A percentile compares a stretch with the other conserved stretches of the same genome.
phyloP scores from a whole-genome alignment of 495 filamentous ascomycete genomes.

The Immersiella caudata region DNA sequence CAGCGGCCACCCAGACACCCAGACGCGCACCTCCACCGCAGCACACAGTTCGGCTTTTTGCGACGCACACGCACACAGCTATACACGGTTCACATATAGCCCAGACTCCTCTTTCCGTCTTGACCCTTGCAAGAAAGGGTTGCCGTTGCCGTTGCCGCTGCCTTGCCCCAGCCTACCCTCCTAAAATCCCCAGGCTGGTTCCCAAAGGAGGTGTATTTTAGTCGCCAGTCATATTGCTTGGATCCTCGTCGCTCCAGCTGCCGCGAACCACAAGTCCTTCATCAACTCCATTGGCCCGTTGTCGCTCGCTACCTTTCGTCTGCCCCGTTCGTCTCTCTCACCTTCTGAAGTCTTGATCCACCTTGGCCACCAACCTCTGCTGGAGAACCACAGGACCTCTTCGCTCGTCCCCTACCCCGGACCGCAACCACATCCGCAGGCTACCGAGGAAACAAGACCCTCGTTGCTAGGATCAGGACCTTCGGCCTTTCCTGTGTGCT shows the following conservation, averaged over 20 bases:
- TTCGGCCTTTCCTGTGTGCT: conserved; percentile 15
- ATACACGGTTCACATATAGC: conserved; percentile 33
- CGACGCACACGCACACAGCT: conserved; percentile 16
- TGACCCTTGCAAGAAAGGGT: conserved; percentile 27
- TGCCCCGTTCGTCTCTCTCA: conserved; percentile 26
- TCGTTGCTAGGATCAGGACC: conserved; percentile 15
- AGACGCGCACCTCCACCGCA: not conserved
- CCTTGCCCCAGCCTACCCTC: conserved; percentile 19
- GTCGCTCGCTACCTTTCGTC: conserved; percentile 32
- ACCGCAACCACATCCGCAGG: conserved; percentile 23
- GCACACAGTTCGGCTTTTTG: conserved; percentile 10
- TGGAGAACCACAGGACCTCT: conserved; percentile 22
- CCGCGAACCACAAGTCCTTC: conserved; percentile 31
- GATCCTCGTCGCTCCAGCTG: conserved; percentile 32
- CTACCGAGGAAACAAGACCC: conserved; percentile 3
- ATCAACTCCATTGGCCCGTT: conserved; percentile 35
- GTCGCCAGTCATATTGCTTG: conserved; percentile 36
- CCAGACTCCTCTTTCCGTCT: conserved; percentile 32
- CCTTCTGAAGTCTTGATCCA: conserved; percentile 19
- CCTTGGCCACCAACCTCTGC: conserved; percentile 27
- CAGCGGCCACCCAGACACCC: conserved; percentile 19
- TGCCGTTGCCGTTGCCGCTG: conserved; percentile 28
- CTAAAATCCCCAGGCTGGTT: conserved; percentile 22
- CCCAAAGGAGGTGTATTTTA: conserved; percentile 34
- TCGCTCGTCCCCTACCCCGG: conserved; percentile 23